Conservation (phyloP, 2,329 filamentous ascomycete genomes). For the Catunica adiposa region DNA sequence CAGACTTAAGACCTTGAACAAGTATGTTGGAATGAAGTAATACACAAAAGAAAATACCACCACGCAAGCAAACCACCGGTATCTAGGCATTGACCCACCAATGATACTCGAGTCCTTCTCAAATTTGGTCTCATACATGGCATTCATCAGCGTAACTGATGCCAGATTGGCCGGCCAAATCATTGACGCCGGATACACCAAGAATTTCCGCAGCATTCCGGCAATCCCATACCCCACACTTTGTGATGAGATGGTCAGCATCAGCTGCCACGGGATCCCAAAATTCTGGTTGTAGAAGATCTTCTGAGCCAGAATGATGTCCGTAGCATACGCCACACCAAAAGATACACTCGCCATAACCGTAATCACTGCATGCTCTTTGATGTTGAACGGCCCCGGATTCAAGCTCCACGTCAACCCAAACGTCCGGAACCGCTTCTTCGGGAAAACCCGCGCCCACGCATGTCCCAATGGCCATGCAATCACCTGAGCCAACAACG, state of each 20-base stretch:
- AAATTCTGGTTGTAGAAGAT: slow-evolving; percentile 58
- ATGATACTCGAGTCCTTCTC: slow-evolving; percentile 33
- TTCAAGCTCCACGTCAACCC: slow-evolving; percentile 43
- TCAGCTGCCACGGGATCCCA: slow-evolving; percentile 47
- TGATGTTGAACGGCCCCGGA: slow-evolving; percentile 52
- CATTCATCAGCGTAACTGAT: slow-evolving; percentile 50
- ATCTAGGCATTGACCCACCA: slow-evolving; percentile 50
- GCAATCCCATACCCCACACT: slow-evolving; percentile 54
- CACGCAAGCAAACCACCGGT: slow-evolving; percentile 45
- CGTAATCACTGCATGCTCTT: slow-evolving; percentile 52
- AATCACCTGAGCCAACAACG: slow-evolving; percentile 46
- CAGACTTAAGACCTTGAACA: slow-evolving; percentile 52
- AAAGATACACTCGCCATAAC: slow-evolving; percentile 59
- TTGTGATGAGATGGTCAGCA: slow-evolving; percentile 52
- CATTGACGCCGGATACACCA: slow-evolving; percentile 54
- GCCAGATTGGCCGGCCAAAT: slow-evolving; percentile 58
- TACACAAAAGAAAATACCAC: slow-evolving; percentile 43
- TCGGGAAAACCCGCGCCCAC: slow-evolving; percentile 41
- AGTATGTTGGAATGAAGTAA: slow-evolving; percentile 53
- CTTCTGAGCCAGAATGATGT: slow-evolving; percentile 54
- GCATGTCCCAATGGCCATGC: slow-evolving; percentile 46
- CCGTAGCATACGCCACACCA: slow-evolving; percentile 53
- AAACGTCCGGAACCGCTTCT: slow-evolving; percentile 32
- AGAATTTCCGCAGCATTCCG: slow-evolving; percentile 47
- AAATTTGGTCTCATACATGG: slow-evolving; percentile 49